phyloP scores from a whole-genome alignment of 306 rosid genomes.

The Psophocarpus tetragonolobus region DNA sequence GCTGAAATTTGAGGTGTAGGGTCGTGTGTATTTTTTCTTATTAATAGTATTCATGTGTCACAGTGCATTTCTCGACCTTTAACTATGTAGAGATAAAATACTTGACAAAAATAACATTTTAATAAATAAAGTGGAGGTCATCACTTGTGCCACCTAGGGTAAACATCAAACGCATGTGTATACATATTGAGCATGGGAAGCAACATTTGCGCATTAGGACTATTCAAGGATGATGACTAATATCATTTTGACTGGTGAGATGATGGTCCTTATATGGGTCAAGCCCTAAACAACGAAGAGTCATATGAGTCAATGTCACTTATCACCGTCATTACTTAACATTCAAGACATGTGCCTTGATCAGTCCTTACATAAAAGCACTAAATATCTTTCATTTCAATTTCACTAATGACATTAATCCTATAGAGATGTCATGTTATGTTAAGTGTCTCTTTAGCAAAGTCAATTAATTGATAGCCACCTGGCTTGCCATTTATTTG shows the following conservation, averaged over 20 bases:
- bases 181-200: not conserved
- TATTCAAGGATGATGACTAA: not conserved
- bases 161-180: not conserved
- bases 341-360: not conserved
- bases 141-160: not conserved
- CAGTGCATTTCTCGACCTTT: not conserved
- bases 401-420: not conserved
- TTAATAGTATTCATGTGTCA: not conserved
- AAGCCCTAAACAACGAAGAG: conserved; percentile 21
- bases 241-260: not conserved
- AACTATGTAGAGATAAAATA: not conserved
- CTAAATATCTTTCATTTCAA: conserved; percentile 14
- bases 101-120: not conserved
- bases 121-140: too few relatives aligned
- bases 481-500: conserved; percentile 10
- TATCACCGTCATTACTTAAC: conserved; percentile 5
- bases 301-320: not conserved
- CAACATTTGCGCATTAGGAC: not conserved
- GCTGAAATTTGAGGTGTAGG: conserved; percentile 4
- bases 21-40: not conserved
- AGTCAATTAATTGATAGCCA: not conserved
- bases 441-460: not conserved
- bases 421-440: not conserved
- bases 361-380: not conserved
- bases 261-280: conserved; percentile 6